Conservation (phyloP, 805 yeast species). For the Suhomyces sp. region DNA sequence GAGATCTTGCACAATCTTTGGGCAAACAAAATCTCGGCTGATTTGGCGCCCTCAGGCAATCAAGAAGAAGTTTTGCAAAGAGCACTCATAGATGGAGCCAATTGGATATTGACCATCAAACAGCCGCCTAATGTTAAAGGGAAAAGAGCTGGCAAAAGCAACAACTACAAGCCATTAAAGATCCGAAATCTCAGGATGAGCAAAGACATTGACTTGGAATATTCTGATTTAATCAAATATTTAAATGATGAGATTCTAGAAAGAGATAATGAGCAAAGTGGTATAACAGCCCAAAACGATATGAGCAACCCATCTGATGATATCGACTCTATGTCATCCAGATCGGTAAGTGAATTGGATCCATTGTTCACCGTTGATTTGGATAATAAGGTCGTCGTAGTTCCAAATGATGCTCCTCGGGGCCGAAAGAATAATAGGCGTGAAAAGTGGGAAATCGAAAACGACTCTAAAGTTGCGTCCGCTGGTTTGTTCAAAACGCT, state of each 20-base stretch:
- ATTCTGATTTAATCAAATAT: conserved; percentile 55
- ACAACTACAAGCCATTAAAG: conserved; percentile 70
- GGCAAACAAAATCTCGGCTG: conserved; percentile 78
- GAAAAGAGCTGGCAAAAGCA: conserved; percentile 26
- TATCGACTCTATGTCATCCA: conserved; percentile 12
- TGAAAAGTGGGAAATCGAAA: conserved; percentile 75
- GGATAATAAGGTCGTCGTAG: conserved; percentile 58
- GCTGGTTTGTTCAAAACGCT: conserved; percentile 51
- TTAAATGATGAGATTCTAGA: conserved; percentile 27
- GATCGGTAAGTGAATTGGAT: conserved; percentile 8
- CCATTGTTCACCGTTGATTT: conserved; percentile 23
- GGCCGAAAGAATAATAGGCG: conserved; percentile 73
- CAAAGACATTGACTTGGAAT: conserved; percentile 69
- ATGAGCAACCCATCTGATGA: conserved; percentile 16
- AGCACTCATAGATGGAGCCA: conserved; percentile 68
- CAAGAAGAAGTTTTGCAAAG: conserved; percentile 62
- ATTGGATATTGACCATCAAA: conserved; percentile 74
- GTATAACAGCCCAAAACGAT: conserved; percentile 1
- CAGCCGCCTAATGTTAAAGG: conserved; percentile 52
- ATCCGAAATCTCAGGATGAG: conserved; percentile 59
- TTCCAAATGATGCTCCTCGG: conserved; percentile 78
- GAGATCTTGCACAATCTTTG: conserved; percentile 65
- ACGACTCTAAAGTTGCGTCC: conserved; percentile 63
- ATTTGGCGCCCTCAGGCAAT: conserved; percentile 37
- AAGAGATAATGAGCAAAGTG: conserved; percentile 13